Percentiles rank a stretch among this genome's conserved stretches.
These are phyloP conservation scores for Paraleonurus japonicus DNA, from an alignment of 257 asterid species.

Conservation along the genomic window DNA sequence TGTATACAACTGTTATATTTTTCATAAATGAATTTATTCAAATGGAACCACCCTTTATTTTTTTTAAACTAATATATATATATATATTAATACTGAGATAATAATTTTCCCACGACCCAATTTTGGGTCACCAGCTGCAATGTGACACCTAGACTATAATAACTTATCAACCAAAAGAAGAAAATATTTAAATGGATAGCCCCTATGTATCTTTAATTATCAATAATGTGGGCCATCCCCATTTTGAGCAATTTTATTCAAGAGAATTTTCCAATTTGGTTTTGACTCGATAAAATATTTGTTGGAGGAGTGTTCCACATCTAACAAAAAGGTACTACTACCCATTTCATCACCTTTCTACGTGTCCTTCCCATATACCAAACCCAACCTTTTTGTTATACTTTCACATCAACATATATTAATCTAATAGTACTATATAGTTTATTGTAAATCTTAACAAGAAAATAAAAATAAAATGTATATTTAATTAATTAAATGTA, in stretches of 20 bases:
- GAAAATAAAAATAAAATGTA: neutral
- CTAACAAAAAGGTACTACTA: slow-evolving; percentile 1
- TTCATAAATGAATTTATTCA: neutral
- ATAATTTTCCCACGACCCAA: neutral
- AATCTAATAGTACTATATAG: neutral
- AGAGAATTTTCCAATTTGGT: slow-evolving; percentile 14
- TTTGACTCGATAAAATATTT: slow-evolving; percentile 12
- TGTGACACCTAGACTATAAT: slow-evolving; percentile 32
- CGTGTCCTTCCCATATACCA: slow-evolving; percentile 25
- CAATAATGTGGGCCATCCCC: slow-evolving; percentile 19
- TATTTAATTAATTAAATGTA: neutral
- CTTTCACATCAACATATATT: slow-evolving; percentile 16
- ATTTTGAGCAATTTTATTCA: neutral
- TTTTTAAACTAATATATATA: too few relatives aligned
- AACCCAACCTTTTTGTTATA: slow-evolving; percentile 4
- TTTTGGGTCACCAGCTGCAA: slow-evolving; percentile 23
- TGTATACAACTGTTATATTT: neutral
- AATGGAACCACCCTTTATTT: neutral
- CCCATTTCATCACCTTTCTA: neutral
- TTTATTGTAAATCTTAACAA: neutral
- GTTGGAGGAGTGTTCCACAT: neutral
- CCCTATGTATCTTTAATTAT: neutral
- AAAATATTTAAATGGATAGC: slow-evolving; percentile 3
- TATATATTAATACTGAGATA: too few relatives aligned
- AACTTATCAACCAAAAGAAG: slow-evolving; percentile 17